Evolutionary conservation across 805 yeast genomes (phyloP), one percentile per base, ranked within the genome.

Genomic region (Monosporozyma yasuniensis): DNA sequence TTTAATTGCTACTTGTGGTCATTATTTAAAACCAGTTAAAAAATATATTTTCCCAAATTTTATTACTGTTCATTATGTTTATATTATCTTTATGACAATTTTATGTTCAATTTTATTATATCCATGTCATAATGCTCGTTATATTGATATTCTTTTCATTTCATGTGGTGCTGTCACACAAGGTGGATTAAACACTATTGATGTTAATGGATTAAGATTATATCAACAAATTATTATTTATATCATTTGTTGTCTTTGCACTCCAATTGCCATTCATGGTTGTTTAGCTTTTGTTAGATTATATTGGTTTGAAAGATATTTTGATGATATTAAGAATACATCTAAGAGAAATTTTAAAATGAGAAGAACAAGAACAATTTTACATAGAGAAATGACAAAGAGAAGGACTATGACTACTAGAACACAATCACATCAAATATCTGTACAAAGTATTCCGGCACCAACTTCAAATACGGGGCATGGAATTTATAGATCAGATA

Each of bases 221-320:
- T 91, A 83, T 68, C 99, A 93, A 66, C 98, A 91, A 62, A 76
- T 89, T 14, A 72, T 77, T 9, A 66, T 91, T 2, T 87, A 83
- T 61, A 55, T 86, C 11, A 52, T 80, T 2, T 69, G 90, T 27
- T 72, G 80, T 54, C 57, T 88, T 19, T 78, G 95, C 3, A 89
- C 96, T 0, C 98, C 98, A 1, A 86, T 93, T 19, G 83, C 84
- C 61, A 87, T 95, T 48, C 95, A 93, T 64, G 80, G 95, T 0
- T 75, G 78, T 1, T 70, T 93, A 34, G 81, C 88, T 8, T 79
- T 87, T 54, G 71, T 90, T 9, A 76, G 99, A 47, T 71, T 93
- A 44, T 87, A 86, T 64, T 86, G 96, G 87, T 93, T 87, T 67
- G 96, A 89, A 64, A 78, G 87, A 55, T 77, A 83, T 57, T 88